Evolutionary conservation across 2,329 filamentous ascomycete genomes (phyloP).

Genomic region (Colletotrichum zoysiae): DNA sequence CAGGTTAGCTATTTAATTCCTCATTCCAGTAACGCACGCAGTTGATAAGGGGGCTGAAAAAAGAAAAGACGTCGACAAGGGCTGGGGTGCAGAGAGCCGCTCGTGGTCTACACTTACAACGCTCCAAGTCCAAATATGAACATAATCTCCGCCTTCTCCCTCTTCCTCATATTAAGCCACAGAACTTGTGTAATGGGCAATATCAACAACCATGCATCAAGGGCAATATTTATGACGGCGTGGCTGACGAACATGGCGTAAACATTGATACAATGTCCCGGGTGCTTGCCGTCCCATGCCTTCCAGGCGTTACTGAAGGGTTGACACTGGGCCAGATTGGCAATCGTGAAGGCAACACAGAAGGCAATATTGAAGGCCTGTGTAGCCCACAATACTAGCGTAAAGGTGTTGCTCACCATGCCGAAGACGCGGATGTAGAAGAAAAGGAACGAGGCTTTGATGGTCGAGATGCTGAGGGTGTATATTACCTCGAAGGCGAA

Average conservation of each 20-base stretch:
- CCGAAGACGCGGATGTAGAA: constrained; percentile 56
- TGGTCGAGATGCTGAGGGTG: constrained; percentile 52
- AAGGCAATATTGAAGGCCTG: constrained; percentile 24
- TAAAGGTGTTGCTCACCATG: constrained; percentile 45
- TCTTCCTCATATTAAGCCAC: constrained; percentile 49
- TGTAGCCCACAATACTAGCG: constrained; percentile 44
- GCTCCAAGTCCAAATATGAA: constrained; percentile 54
- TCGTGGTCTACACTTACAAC: constrained; percentile 34
- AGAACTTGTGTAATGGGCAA: constrained; percentile 55
- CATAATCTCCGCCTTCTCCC: constrained; percentile 53
- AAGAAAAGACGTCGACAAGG: not conserved
- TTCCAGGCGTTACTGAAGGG: constrained; percentile 61
- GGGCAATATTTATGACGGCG: constrained; percentile 58
- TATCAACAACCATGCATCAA: constrained; percentile 57
- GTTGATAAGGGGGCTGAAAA: no score
- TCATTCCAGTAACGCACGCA: not conserved
- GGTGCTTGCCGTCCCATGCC: constrained; percentile 46
- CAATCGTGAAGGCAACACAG: constrained; percentile 49
- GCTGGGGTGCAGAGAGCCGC: not conserved
- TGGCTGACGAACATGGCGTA: constrained; percentile 54
- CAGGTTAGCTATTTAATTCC: constrained; percentile 1
- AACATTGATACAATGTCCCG: constrained; percentile 53
- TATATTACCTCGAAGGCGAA: constrained; percentile 34
- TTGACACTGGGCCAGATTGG: constrained; percentile 55
- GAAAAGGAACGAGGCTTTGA: constrained; percentile 53